phyloP scores from a whole-genome alignment of 441 rosid species.

The Breynia disticha region DNA sequence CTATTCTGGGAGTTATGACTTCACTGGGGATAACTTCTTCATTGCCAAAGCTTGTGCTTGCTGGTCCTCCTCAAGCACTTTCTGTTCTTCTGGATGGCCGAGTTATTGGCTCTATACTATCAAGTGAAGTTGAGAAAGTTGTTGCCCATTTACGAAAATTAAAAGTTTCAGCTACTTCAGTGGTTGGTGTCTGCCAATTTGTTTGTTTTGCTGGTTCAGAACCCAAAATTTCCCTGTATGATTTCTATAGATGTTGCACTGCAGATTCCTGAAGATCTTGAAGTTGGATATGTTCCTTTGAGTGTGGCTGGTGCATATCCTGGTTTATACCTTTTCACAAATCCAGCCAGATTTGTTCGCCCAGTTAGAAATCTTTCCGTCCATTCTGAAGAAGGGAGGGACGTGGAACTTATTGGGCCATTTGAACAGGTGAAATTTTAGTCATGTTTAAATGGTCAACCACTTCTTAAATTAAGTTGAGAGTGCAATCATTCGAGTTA shows the following conservation, averaged over 20 bases:
- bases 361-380: constrained; percentile 68
- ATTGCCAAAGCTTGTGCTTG: constrained; percentile 68
- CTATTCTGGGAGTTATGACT: constrained; percentile 60
- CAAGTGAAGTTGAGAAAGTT: constrained; percentile 50
- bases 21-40: constrained; percentile 78
- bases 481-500: too few relatives aligned
- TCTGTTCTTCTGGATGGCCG: constrained; percentile 90
- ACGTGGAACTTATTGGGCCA: constrained; percentile 83
- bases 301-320: constrained; percentile 92
- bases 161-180: constrained; percentile 68
- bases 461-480: neutral
- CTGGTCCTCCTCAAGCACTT: constrained; percentile 81
- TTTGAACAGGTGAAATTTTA: constrained; percentile 73
- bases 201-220: constrained; percentile 4
- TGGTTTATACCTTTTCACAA: constrained; percentile 74
- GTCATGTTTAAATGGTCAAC: neutral
- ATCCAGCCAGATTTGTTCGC: constrained; percentile 86
- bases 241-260: constrained; percentile 11
- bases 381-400: constrained; percentile 29
- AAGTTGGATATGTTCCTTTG: constrained; percentile 91
- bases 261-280: constrained; percentile 91
- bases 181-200: constrained; percentile 35
- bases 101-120: constrained; percentile 60
- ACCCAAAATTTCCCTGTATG: neutral
- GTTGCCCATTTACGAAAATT: constrained; percentile 75